A percentile compares a stretch with the other conserved stretches of the same genome.
These are phyloP conservation scores for Ustilago curta DNA, from an alignment of 1,284 basidiomycete species.

Conservation along the genomic window DNA sequence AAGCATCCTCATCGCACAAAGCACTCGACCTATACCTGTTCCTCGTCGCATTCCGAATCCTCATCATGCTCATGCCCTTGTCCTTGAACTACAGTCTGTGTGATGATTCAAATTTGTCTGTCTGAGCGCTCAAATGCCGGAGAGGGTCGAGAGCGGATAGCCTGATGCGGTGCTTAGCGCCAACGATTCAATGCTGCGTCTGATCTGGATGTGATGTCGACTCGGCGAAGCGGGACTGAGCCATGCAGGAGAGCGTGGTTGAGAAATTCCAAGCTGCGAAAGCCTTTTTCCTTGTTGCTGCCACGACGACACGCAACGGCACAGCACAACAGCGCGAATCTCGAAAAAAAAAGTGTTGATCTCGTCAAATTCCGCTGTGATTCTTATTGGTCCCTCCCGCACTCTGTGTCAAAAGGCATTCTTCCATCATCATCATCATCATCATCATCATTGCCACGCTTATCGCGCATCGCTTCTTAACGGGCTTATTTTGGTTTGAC, in stretches of 20 bases:
- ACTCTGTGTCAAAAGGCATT: neutral
- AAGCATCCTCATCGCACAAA: neutral
- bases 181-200: neutral
- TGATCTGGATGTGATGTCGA: neutral
- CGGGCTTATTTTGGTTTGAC: neutral
- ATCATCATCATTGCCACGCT: neutral
- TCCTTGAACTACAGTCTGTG: too few relatives aligned
- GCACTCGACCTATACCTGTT: neutral
- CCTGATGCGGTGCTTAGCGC: neutral
- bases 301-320: neutral
- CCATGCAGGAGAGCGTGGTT: neutral
- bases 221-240: neutral
- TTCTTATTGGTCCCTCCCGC: neutral
- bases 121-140: too few relatives aligned
- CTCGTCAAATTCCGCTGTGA: conserved; percentile 7
- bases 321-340: neutral
- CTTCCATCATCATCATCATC: conserved; percentile 1
- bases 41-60: neutral
- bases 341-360: conserved; percentile 15
- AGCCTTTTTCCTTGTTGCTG: neutral
- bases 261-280: conserved; percentile 1
- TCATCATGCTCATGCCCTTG: too few relatives aligned
- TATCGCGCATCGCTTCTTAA: neutral
- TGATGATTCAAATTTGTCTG: too few relatives aligned
- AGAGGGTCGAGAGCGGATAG: neutral